These are phyloP conservation scores for Sporothrix curviconia DNA, from an alignment of 2,329 filamentous ascomycete genomes.

Conservation along the genomic window DNA sequence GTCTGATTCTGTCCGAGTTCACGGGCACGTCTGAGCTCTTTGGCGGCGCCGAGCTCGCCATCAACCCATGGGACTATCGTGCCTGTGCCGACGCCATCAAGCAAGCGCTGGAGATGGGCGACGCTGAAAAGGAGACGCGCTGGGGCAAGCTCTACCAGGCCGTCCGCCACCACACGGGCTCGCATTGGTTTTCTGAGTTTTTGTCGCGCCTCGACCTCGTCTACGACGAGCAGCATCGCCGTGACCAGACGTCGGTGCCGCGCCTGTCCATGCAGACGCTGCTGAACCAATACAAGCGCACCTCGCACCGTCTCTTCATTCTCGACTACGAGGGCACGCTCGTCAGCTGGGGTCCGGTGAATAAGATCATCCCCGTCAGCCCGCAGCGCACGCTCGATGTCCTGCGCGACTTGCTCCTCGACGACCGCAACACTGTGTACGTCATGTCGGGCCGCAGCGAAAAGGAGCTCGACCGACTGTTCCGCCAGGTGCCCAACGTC, in stretches of 20 bases:
- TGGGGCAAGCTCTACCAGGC: constrained; percentile 69
- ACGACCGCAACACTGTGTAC: constrained; percentile 79
- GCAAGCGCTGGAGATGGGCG: constrained; percentile 70
- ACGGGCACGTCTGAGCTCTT: constrained; percentile 88
- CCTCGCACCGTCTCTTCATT: constrained; percentile 71
- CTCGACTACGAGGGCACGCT: constrained; percentile 92
- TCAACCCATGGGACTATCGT: constrained; percentile 94
- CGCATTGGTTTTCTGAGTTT: constrained; percentile 78
- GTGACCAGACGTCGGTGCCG: constrained; percentile 80
- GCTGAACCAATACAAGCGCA: constrained; percentile 56
- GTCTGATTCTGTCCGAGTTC: constrained; percentile 89
- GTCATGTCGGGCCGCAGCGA: constrained; percentile 87
- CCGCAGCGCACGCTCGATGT: constrained; percentile 77
- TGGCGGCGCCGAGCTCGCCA: constrained; percentile 68
- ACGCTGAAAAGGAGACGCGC: constrained; percentile 64
- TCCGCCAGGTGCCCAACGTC: constrained; percentile 73
- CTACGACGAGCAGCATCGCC: constrained; percentile 76
- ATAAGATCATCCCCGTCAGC: constrained; percentile 77
- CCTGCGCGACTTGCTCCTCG: constrained; percentile 71
- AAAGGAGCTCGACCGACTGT: constrained; percentile 80
- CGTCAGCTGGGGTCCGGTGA: constrained; percentile 77
- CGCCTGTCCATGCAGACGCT: constrained; percentile 67
- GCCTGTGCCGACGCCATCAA: constrained; percentile 83
- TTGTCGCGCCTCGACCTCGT: constrained; percentile 63
- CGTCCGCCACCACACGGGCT: constrained; percentile 75